phyloP scores from a whole-genome alignment of 192 early-diverging fungal genomes.

The Backusella liffmaniae region DNA sequence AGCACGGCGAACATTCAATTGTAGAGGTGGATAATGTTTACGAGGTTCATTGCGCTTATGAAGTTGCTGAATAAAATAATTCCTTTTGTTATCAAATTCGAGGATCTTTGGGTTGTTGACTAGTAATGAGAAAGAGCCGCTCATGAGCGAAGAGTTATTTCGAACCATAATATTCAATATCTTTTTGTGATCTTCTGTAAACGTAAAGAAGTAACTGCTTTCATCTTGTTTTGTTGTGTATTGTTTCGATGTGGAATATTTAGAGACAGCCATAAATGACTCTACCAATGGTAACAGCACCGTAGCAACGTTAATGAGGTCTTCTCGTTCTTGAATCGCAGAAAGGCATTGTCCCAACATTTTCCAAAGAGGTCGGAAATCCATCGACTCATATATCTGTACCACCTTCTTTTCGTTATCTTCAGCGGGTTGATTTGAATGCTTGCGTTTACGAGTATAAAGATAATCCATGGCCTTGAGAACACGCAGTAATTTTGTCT shows the following conservation, averaged over 20 bases:
- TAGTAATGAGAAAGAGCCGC: constrained; percentile 92
- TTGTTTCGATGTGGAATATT: constrained; percentile 62
- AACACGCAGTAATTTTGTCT: constrained; percentile 88
- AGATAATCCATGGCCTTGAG: constrained; percentile 94
- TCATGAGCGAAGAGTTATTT: constrained; percentile 93
- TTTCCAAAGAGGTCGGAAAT: constrained; percentile 73
- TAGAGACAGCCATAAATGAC: constrained; percentile 98
- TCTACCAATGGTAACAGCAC: constrained; percentile 92
- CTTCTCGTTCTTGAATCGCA: constrained; percentile 67
- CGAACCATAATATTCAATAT: constrained; percentile 96
- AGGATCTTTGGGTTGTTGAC: constrained; percentile 95
- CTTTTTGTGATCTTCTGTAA: constrained; percentile 94
- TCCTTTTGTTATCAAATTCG: constrained; percentile 99
- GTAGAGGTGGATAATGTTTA: constrained; percentile 67
- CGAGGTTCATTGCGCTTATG: constrained; percentile 71
- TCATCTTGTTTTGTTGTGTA: neutral
- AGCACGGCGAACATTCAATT: constrained; percentile 89
- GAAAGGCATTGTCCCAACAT: constrained; percentile 69
- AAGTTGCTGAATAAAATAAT: constrained; percentile 94
- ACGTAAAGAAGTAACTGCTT: constrained; percentile 73
- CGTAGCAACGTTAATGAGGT: constrained; percentile 86
- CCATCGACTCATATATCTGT: constrained; percentile 45
- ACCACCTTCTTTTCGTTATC: constrained; percentile 48
- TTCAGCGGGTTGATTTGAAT: neutral
- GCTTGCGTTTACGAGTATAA: constrained; percentile 45